These are phyloP conservation scores for Cryphonectria naterciae DNA, from an alignment of 2,329 filamentous ascomycete species.

Conservation along the genomic window DNA sequence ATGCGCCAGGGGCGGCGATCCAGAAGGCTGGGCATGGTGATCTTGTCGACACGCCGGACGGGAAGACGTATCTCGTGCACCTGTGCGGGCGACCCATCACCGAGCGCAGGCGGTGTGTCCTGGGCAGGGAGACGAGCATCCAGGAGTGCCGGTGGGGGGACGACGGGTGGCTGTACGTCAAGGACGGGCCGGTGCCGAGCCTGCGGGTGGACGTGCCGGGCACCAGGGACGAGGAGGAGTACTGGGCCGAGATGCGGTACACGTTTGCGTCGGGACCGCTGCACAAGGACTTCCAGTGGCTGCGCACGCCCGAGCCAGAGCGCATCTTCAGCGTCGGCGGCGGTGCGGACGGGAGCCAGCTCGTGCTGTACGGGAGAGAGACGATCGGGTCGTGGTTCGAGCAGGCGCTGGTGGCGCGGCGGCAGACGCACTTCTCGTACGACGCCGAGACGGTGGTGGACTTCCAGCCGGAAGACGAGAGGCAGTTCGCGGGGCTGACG, in stretches of 20 bases:
- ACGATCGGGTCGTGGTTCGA: slow-evolving; percentile 63
- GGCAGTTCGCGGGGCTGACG: slow-evolving; percentile 63
- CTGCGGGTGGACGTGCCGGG: slow-evolving; percentile 57
- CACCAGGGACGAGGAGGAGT: slow-evolving; percentile 49
- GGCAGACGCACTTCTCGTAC: slow-evolving; percentile 63
- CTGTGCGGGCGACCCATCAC: slow-evolving; percentile 55
- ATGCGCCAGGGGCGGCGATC: slow-evolving; percentile 52
- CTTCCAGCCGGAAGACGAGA: slow-evolving; percentile 60
- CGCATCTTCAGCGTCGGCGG: slow-evolving; percentile 51
- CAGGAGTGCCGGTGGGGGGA: slow-evolving; percentile 63
- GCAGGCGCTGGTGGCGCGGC: slow-evolving; percentile 58
- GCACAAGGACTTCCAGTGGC: slow-evolving; percentile 60
- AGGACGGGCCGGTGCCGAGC: slow-evolving; percentile 59
- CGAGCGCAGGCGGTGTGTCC: slow-evolving; percentile 55
- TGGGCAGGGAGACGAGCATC: slow-evolving; percentile 60
- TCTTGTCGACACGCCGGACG: slow-evolving; percentile 57
- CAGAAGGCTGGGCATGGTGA: slow-evolving; percentile 60
- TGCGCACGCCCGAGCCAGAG: slow-evolving; percentile 58
- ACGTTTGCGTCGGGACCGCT: slow-evolving; percentile 45
- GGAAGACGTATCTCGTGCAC: slow-evolving; percentile 58
- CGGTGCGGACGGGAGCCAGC: slow-evolving; percentile 43
- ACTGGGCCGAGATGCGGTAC: slow-evolving; percentile 56
- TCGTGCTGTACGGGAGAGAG: slow-evolving; percentile 56
- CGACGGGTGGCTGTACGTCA: slow-evolving; percentile 67
- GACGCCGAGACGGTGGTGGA: slow-evolving; percentile 61